phyloP scores from a whole-genome alignment of 164 flowering plant species.

The Pachysandra terminalis region DNA sequence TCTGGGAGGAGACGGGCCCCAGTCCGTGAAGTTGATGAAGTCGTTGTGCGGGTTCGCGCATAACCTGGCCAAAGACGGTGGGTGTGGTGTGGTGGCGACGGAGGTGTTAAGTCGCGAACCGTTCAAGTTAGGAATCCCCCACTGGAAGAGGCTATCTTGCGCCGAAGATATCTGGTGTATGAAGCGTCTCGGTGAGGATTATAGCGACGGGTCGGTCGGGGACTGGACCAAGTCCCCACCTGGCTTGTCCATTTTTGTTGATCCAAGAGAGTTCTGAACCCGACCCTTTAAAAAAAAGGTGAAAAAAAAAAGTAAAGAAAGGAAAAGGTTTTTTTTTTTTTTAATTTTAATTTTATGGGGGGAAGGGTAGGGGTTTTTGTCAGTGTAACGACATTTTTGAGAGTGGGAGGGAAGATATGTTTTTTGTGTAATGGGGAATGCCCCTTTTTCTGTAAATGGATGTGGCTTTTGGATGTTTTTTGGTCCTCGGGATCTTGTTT shows the following conservation, averaged over 20 bases:
- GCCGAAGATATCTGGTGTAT: slow-evolving; percentile 93
- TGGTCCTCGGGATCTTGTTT: slow-evolving; percentile 13
- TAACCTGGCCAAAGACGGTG: slow-evolving; percentile 61
- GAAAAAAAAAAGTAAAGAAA: slow-evolving; percentile 4
- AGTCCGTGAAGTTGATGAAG: slow-evolving; percentile 32
- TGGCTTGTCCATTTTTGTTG: slow-evolving; percentile 82
- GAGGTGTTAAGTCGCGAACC: slow-evolving; percentile 80
- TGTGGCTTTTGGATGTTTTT: slow-evolving; percentile 19
- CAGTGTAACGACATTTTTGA: too few relatives aligned
- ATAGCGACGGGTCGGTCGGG: slow-evolving; percentile 80
- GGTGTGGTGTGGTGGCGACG: slow-evolving; percentile 79
- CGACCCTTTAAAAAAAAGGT: background rate
- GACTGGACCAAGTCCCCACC: slow-evolving; percentile 95
- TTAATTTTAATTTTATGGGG: background rate
- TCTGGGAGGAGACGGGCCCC: slow-evolving; percentile 77
- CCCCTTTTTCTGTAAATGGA: slow-evolving; percentile 29
- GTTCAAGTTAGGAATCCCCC: slow-evolving; percentile 65
- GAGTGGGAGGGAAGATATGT: background rate
- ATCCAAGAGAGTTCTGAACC: slow-evolving; percentile 73
- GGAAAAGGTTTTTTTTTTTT: slow-evolving; percentile 10
- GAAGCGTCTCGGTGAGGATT: slow-evolving; percentile 75
- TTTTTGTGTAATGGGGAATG: slow-evolving; percentile 19
- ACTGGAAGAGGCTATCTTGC: slow-evolving; percentile 82
- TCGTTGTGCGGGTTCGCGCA: slow-evolving; percentile 77
- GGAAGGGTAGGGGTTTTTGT: too few relatives aligned